phyloP scores from a whole-genome alignment of 805 yeast genomes.

The Kazachstania viticola region DNA sequence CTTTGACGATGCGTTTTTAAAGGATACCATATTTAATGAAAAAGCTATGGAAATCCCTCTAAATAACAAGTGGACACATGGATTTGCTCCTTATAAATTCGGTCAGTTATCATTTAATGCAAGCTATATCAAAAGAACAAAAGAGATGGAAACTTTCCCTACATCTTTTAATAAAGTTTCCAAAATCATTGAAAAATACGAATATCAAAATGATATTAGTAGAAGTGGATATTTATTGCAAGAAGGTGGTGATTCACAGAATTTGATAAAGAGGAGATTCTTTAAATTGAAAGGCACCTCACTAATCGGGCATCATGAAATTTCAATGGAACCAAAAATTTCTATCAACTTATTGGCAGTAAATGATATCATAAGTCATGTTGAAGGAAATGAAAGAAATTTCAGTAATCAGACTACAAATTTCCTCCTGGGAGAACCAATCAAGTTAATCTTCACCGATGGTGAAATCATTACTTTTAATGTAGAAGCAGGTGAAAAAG shows the following conservation, averaged over 20 bases:
- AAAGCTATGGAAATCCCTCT: constrained; percentile 6
- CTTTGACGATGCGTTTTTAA: constrained; percentile 9
- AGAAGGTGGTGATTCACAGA: constrained; percentile 76
- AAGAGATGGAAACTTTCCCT: constrained; percentile 54
- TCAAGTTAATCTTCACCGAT: constrained; percentile 63
- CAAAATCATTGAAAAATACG: constrained; percentile 31
- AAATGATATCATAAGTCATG: constrained; percentile 22
- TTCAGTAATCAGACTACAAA: constrained; percentile 46
- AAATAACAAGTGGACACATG: constrained; percentile 64
- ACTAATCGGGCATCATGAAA: constrained; percentile 66
- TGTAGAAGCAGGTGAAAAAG: constrained; percentile 51
- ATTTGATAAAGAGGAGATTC: constrained; percentile 45
- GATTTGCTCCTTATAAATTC: constrained; percentile 40
- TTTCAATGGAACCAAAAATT: constrained; percentile 54
- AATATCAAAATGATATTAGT: constrained; percentile 23
- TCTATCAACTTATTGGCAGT: constrained; percentile 66
- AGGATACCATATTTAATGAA: constrained; percentile 7
- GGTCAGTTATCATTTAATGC: constrained; percentile 57
- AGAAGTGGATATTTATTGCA: constrained; percentile 70
- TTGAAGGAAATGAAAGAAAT: constrained; percentile 34
- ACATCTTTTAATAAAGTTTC: constrained; percentile 45
- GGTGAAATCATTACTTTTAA: constrained; percentile 77
- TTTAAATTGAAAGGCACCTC: constrained; percentile 60
- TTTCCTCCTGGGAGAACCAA: constrained; percentile 55
- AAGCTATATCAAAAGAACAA: constrained; percentile 55